Evolutionary conservation across 345 rosid genomes (phyloP), one percentile per base, ranked within the genome.

Genomic region (Erodium maritimum): DNA sequence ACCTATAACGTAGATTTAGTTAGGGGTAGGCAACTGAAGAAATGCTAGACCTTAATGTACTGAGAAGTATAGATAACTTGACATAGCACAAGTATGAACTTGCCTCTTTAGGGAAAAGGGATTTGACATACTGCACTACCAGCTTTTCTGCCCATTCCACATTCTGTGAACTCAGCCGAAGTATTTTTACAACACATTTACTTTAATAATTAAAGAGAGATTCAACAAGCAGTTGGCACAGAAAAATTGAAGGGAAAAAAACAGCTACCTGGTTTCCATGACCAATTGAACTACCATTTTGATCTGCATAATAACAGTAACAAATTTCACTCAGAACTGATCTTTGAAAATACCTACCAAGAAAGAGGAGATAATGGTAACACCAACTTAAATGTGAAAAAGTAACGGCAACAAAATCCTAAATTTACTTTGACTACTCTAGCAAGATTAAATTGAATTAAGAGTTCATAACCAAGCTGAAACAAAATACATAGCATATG

Each of bases 141-240:
- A 82, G 71, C 58, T 69, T 84, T 63, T 88, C 88, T 66, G 90
- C 80, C 94, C 90, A 88, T 73, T 79, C 80, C 70, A 82, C 68
- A 60, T 65, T 82, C 96, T 88, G 77, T 72, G 72, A n/a, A 42
- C 14, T 42, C 48, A 42, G 17, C 48, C 48, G 12, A 42, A 42
- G 48, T 42, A 42, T 42, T 42, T 42, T 42, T 10, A 42, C 48
- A 42, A 14, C 48, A 42, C 14, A 42, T 7, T 42, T 42, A 42
- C 1, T 42, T 42, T 10, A 42, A 42, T 7, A 42, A 42, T 42
- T 29, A 29, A 11, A 29, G 37, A 3, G 37, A 29, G 37, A 29
- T 29, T 29, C 9, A 29, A 29, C 37, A 29, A 29, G 9, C 37
- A 29, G 37, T 29, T 29, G 37, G 37, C 5, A 29, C 9, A 4